Conservation (phyloP, 805 yeast species). For the Candida cerambycidarum region DNA sequence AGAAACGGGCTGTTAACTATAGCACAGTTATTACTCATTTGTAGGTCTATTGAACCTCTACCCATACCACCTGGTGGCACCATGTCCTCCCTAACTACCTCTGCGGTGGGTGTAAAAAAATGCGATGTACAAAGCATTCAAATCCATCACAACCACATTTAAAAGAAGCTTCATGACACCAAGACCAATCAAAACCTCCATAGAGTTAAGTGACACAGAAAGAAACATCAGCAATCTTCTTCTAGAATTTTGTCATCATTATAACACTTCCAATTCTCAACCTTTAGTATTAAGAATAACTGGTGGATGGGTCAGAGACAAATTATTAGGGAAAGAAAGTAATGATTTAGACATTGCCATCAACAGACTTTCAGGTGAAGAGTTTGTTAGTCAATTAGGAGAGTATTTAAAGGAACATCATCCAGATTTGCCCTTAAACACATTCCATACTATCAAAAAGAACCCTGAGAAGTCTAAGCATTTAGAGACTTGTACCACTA, state of each 20-base stretch:
- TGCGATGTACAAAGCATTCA: not conserved
- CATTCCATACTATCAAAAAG: slow-evolving; percentile 72
- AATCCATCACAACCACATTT: slow-evolving; percentile 1
- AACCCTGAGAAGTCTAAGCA: slow-evolving; percentile 97
- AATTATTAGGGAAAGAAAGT: slow-evolving; percentile 73
- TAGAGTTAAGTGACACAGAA: slow-evolving; percentile 43
- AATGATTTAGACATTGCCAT: slow-evolving; percentile 93
- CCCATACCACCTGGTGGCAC: not conserved
- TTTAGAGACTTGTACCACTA: slow-evolving; percentile 93
- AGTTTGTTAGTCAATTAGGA: slow-evolving; percentile 69
- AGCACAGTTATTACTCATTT: too few species aligned
- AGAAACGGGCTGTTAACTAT: too few species aligned
- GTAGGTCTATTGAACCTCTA: not conserved
- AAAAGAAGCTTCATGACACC: too few species aligned
- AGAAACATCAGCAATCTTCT: slow-evolving; percentile 38
- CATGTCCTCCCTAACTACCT: too few species aligned
- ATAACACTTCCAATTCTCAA: slow-evolving; percentile 25
- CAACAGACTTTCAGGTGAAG: slow-evolving; percentile 79
- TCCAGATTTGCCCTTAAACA: slow-evolving; percentile 22
- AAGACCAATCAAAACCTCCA: slow-evolving; percentile 16
- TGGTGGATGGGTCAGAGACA: slow-evolving; percentile 99
- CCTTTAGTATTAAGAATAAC: slow-evolving; percentile 70
- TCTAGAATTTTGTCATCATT: slow-evolving; percentile 39
- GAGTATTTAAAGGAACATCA: slow-evolving; percentile 40
- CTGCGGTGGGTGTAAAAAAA: too few species aligned